These are phyloP conservation scores for Capronia coronata DNA, from an alignment of 2,329 filamentous ascomycete species.

Conservation along the genomic window DNA sequence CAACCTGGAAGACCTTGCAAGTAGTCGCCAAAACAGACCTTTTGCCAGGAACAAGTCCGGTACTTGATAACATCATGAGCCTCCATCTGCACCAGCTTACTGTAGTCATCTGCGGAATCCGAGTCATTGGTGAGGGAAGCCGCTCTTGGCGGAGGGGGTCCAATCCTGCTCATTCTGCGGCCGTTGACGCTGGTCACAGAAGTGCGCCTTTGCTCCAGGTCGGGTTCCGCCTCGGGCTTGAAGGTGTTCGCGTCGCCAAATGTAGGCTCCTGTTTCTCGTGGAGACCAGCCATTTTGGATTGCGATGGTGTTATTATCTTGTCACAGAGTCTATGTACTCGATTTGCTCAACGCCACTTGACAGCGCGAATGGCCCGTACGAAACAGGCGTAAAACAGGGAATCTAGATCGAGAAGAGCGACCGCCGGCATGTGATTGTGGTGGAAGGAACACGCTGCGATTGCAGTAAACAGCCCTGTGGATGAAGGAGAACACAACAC, in stretches of 20 bases:
- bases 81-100: slow-evolving; percentile 65
- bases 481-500: neutral
- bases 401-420: slow-evolving; percentile 16
- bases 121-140: slow-evolving; percentile 17
- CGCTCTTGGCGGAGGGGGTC: slow-evolving; percentile 22
- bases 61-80: slow-evolving; percentile 78
- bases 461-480: neutral
- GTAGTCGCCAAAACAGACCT: slow-evolving; percentile 44
- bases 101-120: slow-evolving; percentile 40
- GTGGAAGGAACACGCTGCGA: neutral
- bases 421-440: slow-evolving; percentile 24
- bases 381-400: slow-evolving; percentile 28
- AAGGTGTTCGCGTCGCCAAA: slow-evolving; percentile 13
- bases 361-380: slow-evolving; percentile 27
- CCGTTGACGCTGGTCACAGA: slow-evolving; percentile 21
- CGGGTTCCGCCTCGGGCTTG: slow-evolving; percentile 10
- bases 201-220: slow-evolving; percentile 15
- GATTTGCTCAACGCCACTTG: slow-evolving; percentile 28
- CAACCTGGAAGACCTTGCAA: neutral
- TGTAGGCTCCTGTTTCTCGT: slow-evolving; percentile 16
- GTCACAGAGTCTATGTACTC: neutral
- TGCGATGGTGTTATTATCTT: neutral
- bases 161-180: slow-evolving; percentile 28
- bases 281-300: slow-evolving; percentile 17
- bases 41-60: slow-evolving; percentile 87